These are phyloP conservation scores for Globisporangium rhizosaccharum DNA, from an alignment of 352 stramenopile species.

Conservation along the genomic window DNA sequence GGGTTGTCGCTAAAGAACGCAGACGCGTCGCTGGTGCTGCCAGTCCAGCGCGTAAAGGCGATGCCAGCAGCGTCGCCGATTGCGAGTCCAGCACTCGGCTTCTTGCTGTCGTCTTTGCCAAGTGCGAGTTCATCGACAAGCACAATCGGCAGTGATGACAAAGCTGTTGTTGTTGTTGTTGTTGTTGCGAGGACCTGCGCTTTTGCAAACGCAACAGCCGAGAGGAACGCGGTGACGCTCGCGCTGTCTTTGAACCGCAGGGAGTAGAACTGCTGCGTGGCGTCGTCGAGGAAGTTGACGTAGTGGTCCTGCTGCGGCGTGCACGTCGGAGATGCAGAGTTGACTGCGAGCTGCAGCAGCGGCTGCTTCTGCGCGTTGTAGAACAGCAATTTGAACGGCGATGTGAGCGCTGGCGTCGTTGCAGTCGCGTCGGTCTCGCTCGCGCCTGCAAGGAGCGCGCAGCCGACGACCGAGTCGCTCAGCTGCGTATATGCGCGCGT, in stretches of 20 bases:
- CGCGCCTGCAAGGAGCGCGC: constrained; percentile 34
- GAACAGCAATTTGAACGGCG: constrained; percentile 52
- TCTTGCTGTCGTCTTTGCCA: constrained; percentile 29
- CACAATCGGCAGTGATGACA: constrained; percentile 8
- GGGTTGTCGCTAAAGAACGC: constrained; percentile 55
- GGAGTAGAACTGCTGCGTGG: constrained; percentile 53
- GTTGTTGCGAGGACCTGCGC: constrained; percentile 35
- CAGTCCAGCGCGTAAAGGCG: constrained; percentile 48
- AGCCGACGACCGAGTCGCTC: constrained; percentile 56
- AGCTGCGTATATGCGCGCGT: constrained; percentile 49
- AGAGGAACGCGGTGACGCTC: constrained; percentile 34
- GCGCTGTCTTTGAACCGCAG: constrained; percentile 67
- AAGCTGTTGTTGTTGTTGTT: not conserved
- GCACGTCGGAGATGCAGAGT: constrained; percentile 27
- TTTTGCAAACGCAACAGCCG: constrained; percentile 43
- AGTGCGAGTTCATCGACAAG: constrained; percentile 45
- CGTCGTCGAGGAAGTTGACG: constrained; percentile 55
- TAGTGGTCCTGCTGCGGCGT: constrained; percentile 70
- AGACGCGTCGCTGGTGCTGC: not conserved
- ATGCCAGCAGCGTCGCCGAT: constrained; percentile 48
- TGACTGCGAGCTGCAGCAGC: constrained; percentile 41
- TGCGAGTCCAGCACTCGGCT: constrained; percentile 20
- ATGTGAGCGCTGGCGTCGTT: not conserved
- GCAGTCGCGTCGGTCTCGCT: not conserved
- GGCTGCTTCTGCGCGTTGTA: constrained; percentile 71